phyloP scores from a whole-genome alignment of 345 rosid species.

The Populus davidiana region DNA sequence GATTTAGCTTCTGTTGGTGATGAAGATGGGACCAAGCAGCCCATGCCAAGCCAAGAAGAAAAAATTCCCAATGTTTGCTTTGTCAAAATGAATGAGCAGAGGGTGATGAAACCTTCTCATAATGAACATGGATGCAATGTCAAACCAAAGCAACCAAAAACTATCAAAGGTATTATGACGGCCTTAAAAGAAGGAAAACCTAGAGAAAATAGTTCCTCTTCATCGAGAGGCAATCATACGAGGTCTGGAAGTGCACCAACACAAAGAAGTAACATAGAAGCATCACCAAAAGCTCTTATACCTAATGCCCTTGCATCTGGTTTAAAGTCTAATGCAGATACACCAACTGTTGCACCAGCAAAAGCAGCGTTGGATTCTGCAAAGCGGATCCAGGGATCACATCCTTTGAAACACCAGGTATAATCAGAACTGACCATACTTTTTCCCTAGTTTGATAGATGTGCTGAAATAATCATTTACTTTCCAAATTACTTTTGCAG shows the following conservation, averaged over 20 bases:
- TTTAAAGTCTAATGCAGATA: slow-evolving; percentile 50
- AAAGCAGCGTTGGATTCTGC: slow-evolving; percentile 51
- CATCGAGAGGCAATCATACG: slow-evolving; percentile 61
- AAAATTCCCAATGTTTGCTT: slow-evolving; percentile 29
- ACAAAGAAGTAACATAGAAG: slow-evolving; percentile 56
- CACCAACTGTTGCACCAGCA: slow-evolving; percentile 36
- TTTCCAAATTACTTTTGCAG: slow-evolving; percentile 34
- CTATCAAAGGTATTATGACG: slow-evolving; percentile 80
- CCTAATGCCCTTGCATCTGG: slow-evolving; percentile 44
- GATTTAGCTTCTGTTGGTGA: slow-evolving; percentile 57
- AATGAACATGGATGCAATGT: slow-evolving; percentile 45
- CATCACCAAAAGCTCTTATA: slow-evolving; percentile 63
- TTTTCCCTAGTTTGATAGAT: slow-evolving; percentile 5
- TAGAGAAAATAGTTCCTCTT: slow-evolving; percentile 73
- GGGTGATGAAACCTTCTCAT: slow-evolving; percentile 36
- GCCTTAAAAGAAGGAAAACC: slow-evolving; percentile 88
- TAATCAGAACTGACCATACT: background rate
- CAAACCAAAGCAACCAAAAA: slow-evolving; percentile 75
- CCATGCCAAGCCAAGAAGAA: slow-evolving; percentile 46
- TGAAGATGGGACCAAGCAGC: slow-evolving; percentile 53
- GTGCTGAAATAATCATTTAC: slow-evolving; percentile 12
- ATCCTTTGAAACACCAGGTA: slow-evolving; percentile 77
- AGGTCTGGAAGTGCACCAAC: slow-evolving; percentile 44
- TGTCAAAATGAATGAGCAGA: slow-evolving; percentile 50
- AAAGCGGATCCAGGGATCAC: slow-evolving; percentile 49